A percentile compares a stretch with the other conserved stretches of the same genome.
These are phyloP conservation scores for Sphaerobolus stellatus DNA, from an alignment of 1,284 basidiomycete species.

Conservation along the genomic window DNA sequence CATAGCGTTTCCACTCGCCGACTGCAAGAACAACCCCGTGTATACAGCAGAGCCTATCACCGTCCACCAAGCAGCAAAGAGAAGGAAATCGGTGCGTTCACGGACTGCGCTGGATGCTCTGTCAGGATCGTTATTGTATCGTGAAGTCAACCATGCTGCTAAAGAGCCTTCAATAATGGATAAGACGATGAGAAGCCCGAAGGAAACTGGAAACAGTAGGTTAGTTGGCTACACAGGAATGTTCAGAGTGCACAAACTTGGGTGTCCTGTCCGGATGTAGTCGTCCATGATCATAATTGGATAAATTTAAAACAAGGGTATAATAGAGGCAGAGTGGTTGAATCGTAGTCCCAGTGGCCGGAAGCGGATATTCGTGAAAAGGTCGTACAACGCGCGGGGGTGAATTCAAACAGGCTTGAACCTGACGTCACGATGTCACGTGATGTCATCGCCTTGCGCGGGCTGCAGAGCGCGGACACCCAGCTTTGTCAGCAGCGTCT, in stretches of 20 bases:
- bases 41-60: slow-evolving; percentile 53
- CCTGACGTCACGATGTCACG: no score
- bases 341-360: no score
- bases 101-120: slow-evolving; percentile 48
- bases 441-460: no score
- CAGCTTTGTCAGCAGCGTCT: no score
- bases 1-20: slow-evolving; percentile 44
- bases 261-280: slow-evolving; percentile 49
- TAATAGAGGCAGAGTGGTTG: no score
- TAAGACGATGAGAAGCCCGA: slow-evolving; percentile 55
- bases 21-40: slow-evolving; percentile 52
- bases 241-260: slow-evolving; percentile 38
- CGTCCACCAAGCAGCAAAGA: slow-evolving; percentile 72
- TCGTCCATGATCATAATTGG: slow-evolving; percentile 38
- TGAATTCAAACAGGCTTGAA: no score
- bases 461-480: no score
- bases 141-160: slow-evolving; percentile 64
- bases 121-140: slow-evolving; percentile 57
- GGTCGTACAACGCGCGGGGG: no score
- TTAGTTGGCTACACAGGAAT: slow-evolving; percentile 5
- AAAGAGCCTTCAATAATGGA: slow-evolving; percentile 59
- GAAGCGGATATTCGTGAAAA: no score
- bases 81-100: slow-evolving; percentile 61
- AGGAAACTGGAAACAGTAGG: slow-evolving; percentile 40
- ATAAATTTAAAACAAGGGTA: no score